A percentile compares a stretch with the other conserved stretches of the same genome.
phyloP scores from a whole-genome alignment of 805 yeast species.

The Candida bentonensis region DNA sequence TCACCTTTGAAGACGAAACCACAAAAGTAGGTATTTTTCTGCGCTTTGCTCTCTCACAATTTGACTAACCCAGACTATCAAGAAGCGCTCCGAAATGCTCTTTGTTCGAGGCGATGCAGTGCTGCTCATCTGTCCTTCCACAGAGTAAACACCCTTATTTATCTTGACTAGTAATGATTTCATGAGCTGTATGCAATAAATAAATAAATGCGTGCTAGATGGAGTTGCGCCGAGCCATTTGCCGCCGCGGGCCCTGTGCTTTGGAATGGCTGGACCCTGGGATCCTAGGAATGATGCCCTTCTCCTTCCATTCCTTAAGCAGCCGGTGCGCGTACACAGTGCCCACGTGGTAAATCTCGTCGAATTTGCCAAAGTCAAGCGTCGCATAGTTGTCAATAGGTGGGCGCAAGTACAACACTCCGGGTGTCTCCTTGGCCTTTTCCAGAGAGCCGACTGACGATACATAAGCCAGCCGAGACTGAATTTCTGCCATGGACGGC shows the following conservation, averaged over 20 bases:
- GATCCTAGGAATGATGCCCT: conserved; percentile 45
- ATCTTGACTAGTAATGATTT: neutral
- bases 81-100: conserved; percentile 63
- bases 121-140: conserved; percentile 50
- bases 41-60: neutral
- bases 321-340: conserved; percentile 51
- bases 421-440: conserved; percentile 68
- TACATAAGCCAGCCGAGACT: conserved; percentile 83
- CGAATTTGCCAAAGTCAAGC: conserved; percentile 81
- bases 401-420: conserved; percentile 79
- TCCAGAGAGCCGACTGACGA: conserved; percentile 90
- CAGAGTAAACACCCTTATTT: conserved; percentile 1
- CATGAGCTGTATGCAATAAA: neutral
- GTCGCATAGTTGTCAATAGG: conserved; percentile 90
- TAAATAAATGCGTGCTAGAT: conserved; percentile 6
- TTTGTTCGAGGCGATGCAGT: conserved; percentile 98
- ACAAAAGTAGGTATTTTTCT: conserved; percentile 18
- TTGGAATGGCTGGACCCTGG: conserved; percentile 33
- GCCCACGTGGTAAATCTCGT: conserved; percentile 77
- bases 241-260: conserved; percentile 18
- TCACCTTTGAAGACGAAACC: conserved; percentile 37
- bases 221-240: conserved; percentile 50
- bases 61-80: conserved; percentile 27
- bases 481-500: conserved; percentile 92
- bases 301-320: conserved; percentile 36